Percentiles rank a stretch among this genome's conserved stretches.
Conservation (phyloP, 176 grass and related monocot species). For the bread wheat (Triticum aestivum) region IWGSC_CS_RefSeq_v2.1 NC_057796.1:441686261-441686760, state of each 20-base stretch:
- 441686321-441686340: not conserved
- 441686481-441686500: constrained; percentile 40
- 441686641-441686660: constrained; percentile 82
- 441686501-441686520: constrained; percentile 57
- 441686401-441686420: constrained; percentile 38
- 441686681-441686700: constrained; percentile 58
- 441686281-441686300: constrained; percentile 49
- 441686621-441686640: constrained; percentile 53
- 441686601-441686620: constrained; percentile 78
- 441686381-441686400: constrained; percentile 56
- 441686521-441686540: constrained; percentile 64
- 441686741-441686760: constrained; percentile 90
- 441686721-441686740: constrained; percentile 90
- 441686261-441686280: not conserved
- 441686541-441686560: constrained; percentile 59
- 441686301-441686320: not conserved
- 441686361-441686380: not conserved
- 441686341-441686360: not conserved
- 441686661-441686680: constrained; percentile 90
- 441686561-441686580: constrained; percentile 66
- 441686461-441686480: constrained; percentile 65
- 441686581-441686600: constrained; percentile 89
- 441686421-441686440: constrained; percentile 56
- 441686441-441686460: constrained; percentile 76
- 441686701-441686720: constrained; percentile 54